Evolutionary conservation across 2,329 filamentous ascomycete species (phyloP).

Genomic region (Raffaelea albimanens): DNA sequence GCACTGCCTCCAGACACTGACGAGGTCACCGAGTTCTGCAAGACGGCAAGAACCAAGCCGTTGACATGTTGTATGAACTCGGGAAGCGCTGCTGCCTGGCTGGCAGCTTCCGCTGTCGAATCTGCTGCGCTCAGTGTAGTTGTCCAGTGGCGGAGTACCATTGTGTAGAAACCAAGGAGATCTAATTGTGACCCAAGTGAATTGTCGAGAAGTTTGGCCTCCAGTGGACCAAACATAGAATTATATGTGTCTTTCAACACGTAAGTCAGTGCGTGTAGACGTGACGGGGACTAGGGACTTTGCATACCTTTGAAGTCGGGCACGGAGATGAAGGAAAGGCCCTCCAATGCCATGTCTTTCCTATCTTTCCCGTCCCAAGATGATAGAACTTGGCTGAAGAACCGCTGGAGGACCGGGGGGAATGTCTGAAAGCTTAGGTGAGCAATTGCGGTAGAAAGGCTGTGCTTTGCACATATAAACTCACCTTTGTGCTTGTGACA

Average conservation of each 20-base stretch:
- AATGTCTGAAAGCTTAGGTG: neutral
- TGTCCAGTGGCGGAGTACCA: constrained; percentile 54
- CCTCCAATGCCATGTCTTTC: constrained; percentile 43
- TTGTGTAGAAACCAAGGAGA: constrained; percentile 59
- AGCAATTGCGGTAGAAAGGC: too few species aligned
- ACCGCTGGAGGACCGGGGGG: constrained; percentile 13
- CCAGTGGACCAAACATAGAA: constrained; percentile 40
- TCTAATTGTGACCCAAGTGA: constrained; percentile 42
- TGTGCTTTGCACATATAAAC: too few species aligned
- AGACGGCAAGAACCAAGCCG: constrained; percentile 47
- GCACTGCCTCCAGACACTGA: constrained; percentile 20
- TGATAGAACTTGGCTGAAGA: constrained; percentile 42
- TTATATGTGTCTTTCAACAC: constrained; percentile 35
- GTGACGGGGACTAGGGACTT: neutral
- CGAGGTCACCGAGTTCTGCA: constrained; percentile 39
- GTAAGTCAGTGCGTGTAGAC: too few species aligned
- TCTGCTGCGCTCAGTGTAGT: constrained; percentile 31
- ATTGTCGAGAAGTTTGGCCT: constrained; percentile 40
- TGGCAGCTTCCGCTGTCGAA: neutral
- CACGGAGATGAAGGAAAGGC: constrained; percentile 47
- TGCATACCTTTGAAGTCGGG: constrained; percentile 46
- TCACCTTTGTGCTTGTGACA: constrained; percentile 45
- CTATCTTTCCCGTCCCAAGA: constrained; percentile 54
- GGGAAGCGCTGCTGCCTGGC: constrained; percentile 18
- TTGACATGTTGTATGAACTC: constrained; percentile 41